Evolutionary conservation across 306 rosid species (phyloP).

Genomic region (Lagenaria siceraria): DNA sequence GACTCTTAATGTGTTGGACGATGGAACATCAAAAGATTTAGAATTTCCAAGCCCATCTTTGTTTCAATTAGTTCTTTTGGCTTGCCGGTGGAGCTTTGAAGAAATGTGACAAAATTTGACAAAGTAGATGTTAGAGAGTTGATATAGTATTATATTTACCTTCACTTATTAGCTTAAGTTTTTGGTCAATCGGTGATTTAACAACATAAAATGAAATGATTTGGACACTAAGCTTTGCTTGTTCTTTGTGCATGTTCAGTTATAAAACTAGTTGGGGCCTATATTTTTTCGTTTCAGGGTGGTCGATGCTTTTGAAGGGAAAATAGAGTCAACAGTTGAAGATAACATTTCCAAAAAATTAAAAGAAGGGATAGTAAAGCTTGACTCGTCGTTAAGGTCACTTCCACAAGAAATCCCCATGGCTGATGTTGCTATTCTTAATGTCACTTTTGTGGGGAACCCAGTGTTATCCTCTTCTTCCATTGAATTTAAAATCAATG

Average conservation of each 20-base stretch:
- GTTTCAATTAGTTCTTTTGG: background rate
- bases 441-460: slow-evolving; percentile 48
- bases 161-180: no score
- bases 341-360: slow-evolving; percentile 46
- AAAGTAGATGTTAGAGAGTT: background rate
- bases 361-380: slow-evolving; percentile 44
- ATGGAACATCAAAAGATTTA: background rate
- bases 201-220: background rate
- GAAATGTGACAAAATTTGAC: background rate
- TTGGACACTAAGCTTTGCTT: background rate
- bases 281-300: slow-evolving; percentile 34
- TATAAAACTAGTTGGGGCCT: background rate
- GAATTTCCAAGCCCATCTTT: background rate
- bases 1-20: background rate
- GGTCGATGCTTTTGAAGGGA: slow-evolving; percentile 40
- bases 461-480: slow-evolving; percentile 53
- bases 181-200: no score
- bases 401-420: slow-evolving; percentile 50
- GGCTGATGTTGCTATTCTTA: slow-evolving; percentile 35
- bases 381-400: slow-evolving; percentile 38
- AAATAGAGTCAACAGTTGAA: slow-evolving; percentile 59
- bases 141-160: no score
- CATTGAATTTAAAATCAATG: slow-evolving; percentile 48
- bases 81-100: background rate
- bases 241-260: background rate